Evolutionary conservation across 164 flowering plant species (phyloP), one percentile per base, ranked within the genome.

Genomic region (Stephania yunnanensis): DNA sequence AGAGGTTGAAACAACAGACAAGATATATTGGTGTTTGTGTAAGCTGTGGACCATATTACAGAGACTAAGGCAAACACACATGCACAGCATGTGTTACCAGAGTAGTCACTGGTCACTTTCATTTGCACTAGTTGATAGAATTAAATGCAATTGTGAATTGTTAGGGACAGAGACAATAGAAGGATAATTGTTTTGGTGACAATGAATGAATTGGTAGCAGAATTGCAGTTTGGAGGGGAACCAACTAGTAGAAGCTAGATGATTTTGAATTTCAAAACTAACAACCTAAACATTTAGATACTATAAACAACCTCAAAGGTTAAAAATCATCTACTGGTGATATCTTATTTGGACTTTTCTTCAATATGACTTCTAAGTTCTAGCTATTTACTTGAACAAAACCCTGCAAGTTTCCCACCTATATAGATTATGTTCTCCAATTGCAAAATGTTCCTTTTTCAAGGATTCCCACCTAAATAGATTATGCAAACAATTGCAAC

Each of bases 31-130:
- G 64, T 15, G 64, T 15, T 58, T 58, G 19, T 58, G 64, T n/a
- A 58, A 58, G 20, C 7, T 58, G 64, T 58, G 64, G 64, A 58
- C 64, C 64, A 58, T 58, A 58, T 58, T 58, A 58, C 64, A 58
- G 63, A 55, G 64, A 58, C 64, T 58, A 10, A n/a, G 64, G 20
- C 64, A 15, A 58, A 58, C 64, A 58, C 64, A 15, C 64, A 58
- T 58, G 64, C 64, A 58, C 20, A 15, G 64, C 64, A 58, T 15
- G 64, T 58, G 64, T 58, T 58, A 58, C n/a, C 19, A 58, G 19
- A 58, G 20, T 12, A 58, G 64, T 58, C 64, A 58, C 64, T 15
- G 7, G 64, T 58, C 64, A 58, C 64, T 58, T 58, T 58, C 64
- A 58, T 58, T 58, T 58, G 64, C 64, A 58, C 20, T 10, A 58